A percentile compares a stretch with the other conserved stretches of the same genome.
phyloP scores from a whole-genome alignment of 2,329 filamentous ascomycete species.

The Xylariaceae sp. region DNA sequence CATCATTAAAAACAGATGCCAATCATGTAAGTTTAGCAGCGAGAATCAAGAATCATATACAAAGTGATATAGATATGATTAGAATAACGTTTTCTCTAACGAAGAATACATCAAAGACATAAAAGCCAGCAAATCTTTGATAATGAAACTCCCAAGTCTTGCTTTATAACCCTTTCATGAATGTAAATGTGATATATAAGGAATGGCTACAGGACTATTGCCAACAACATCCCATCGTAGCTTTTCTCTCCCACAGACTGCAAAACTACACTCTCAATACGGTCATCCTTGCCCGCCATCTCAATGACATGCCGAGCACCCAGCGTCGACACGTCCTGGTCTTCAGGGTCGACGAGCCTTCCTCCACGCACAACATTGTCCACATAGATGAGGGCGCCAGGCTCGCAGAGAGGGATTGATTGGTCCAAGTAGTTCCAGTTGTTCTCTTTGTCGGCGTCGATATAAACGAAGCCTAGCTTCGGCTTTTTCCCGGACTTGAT shows the following conservation, averaged over 20 bases:
- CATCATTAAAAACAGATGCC: too few relatives aligned
- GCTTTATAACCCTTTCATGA: neutral
- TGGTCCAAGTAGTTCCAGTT: conserved; percentile 18
- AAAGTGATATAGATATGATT: too few relatives aligned
- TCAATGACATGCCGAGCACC: conserved; percentile 15
- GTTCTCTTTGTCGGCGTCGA: conserved; percentile 19
- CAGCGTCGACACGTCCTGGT: neutral
- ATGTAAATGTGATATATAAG: neutral
- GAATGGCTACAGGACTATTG: conserved; percentile 12
- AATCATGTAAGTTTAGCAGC: too few relatives aligned
- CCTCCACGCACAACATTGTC: conserved; percentile 16
- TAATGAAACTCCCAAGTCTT: neutral
- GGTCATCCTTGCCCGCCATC: conserved; percentile 14
- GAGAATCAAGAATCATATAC: too few relatives aligned
- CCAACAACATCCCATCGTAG: conserved; percentile 20
- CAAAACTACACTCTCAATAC: conserved; percentile 15
- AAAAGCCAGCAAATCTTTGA: too few relatives aligned
- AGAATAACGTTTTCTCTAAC: too few relatives aligned
- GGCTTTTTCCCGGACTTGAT: conserved; percentile 5
- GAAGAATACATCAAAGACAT: too few relatives aligned
- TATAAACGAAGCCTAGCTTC: conserved; percentile 18
- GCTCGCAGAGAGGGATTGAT: conserved; percentile 13
- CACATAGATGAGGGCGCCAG: conserved; percentile 14
- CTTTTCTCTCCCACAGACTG: conserved; percentile 21
- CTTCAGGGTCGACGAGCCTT: conserved; percentile 5